Base-by-base conservation (phyloP, 2,329 filamentous ascomycete species). In the Colletotrichum liaoningense region DNA sequence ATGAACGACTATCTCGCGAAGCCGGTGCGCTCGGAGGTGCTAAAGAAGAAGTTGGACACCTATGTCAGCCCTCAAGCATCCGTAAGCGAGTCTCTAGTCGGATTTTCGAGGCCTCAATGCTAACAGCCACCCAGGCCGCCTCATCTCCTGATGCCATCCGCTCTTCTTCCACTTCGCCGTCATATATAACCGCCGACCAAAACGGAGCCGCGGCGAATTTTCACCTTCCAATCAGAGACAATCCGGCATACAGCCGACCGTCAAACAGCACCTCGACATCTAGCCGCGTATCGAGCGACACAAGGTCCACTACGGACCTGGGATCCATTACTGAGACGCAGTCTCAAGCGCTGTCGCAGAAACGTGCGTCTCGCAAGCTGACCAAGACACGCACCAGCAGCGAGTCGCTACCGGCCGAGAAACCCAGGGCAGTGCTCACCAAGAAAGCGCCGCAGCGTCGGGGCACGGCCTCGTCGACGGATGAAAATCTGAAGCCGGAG, bases 1-100 rank as follows among this genome's bases (percentile, higher is more conserved):
- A 98, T 98, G 96, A 98, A 98, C 82, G 97, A 98, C 79, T 98
- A 98, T 79, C 89, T 98, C 1, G 95, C 96, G 19, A 98, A 98
- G 81, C 96, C 96, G 1, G 96, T 98, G n/a, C 90, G 95, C 74
- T 94, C 94, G 4, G 93, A 95, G 59, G 92, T 97, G 54, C 86
- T 98, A 67, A 97, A 94, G 83, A 92, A 92, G 79, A 96, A 98
- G 85, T 85, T 98, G 72, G 88, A 90, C 56, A 85, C 86, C 2
- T 91, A 91, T 76, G 84, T 89, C 30, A 84, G 81, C 52, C 80
- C 79, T 55, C 79, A 83, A 60, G 81, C 58, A 58, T 54, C 68
- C 35, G 72, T 74, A 63, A 58, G 72, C 57, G 55, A 70, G 22
- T 35, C 59, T 19, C 12, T 54, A 12, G 52, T 22, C 16, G 56